Conservation (phyloP, 2,329 filamentous ascomycete species). For the Aspergillus amoenus region DNA sequence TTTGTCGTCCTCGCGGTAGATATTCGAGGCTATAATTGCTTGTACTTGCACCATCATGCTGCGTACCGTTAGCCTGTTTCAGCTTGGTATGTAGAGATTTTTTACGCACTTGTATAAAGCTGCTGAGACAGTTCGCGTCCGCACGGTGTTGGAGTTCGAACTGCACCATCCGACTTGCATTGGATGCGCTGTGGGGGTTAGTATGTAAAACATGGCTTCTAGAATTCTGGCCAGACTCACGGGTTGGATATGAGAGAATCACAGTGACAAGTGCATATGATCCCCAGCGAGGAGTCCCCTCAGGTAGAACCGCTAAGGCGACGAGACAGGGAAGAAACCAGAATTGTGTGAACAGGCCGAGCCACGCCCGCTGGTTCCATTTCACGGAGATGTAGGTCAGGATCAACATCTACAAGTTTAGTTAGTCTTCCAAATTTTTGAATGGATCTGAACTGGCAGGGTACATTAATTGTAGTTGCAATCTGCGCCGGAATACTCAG, state of each 20-base stretch:
- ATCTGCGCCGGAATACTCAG: slow-evolving; percentile 58
- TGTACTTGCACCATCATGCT: slow-evolving; percentile 37
- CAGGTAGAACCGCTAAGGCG: slow-evolving; percentile 45
- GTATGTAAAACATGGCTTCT: neutral
- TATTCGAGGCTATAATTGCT: slow-evolving; percentile 31
- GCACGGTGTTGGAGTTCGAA: slow-evolving; percentile 34
- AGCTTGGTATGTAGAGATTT: neutral
- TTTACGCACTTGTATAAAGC: slow-evolving; percentile 35
- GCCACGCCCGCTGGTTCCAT: slow-evolving; percentile 53
- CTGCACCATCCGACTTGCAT: slow-evolving; percentile 28
- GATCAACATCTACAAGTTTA: neutral
- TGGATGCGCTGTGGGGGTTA: slow-evolving; percentile 9
- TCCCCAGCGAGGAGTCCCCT: slow-evolving; percentile 46
- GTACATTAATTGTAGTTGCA: slow-evolving; percentile 55
- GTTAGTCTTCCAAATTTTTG: neutral
- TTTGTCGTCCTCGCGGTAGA: slow-evolving; percentile 44
- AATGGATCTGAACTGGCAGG: slow-evolving; percentile 25
- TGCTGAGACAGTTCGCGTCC: slow-evolving; percentile 36
- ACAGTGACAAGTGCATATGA: slow-evolving; percentile 52
- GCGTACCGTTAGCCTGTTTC: neutral
- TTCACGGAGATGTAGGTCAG: slow-evolving; percentile 15
- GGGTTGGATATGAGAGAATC: slow-evolving; percentile 26
- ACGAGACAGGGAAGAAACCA: slow-evolving; percentile 53
- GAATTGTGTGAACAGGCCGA: slow-evolving; percentile 51
- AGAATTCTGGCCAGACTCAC: neutral